Evolutionary conservation across 805 yeast species (phyloP), one percentile per base, ranked within the genome.

Genomic region (Maudiozyma serrabonitensis): DNA sequence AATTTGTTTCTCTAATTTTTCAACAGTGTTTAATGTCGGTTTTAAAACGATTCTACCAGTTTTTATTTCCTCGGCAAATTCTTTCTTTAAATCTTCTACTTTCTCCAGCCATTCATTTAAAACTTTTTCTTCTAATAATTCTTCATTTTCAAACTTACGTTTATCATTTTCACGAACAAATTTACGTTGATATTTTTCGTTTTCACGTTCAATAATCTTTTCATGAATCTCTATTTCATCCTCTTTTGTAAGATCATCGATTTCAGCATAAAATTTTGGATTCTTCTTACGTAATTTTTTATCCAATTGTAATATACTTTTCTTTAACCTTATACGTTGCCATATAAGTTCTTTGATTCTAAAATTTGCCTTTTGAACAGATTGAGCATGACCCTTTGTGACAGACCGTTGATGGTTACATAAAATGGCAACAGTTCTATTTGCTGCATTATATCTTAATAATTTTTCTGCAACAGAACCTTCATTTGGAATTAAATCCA

Each of bases 331-430:
- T 48, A 83, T 79, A 65, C 82, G 86, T 58, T 84, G 87, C 95
- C 96, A 90, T 48, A 79, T 68, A 69, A 89, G 73, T 69, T 90
- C 97, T 59, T 81, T 78, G 50, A 91, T 78, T 58, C 76, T 81
- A 48, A 84, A 95, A 55, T 72, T 78, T 43, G 88, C 88, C 63
- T 84, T 87, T 55, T 80, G 86, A 52, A 91, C 87, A 6, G 89
- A 75, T 23, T 79, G 78, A 44, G 85, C 95, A 62, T 91, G 97
- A 4, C 80, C 79, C 63, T 90, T 91, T 46, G 89, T 78, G 9
- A 90, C 89, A 18, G 95, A 80, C 68, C 96, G 82, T 75, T 90
- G 98, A 76, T 90, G 98, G 74, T 90, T 90, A 84, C 98, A 90
- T 59, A 90, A 72, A 52, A 90, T 88, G 6, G 98, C 98, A 51